Base-by-base conservation (phyloP, 768 basidiomycete genomes). In the Tulasnella sp. region DNA sequence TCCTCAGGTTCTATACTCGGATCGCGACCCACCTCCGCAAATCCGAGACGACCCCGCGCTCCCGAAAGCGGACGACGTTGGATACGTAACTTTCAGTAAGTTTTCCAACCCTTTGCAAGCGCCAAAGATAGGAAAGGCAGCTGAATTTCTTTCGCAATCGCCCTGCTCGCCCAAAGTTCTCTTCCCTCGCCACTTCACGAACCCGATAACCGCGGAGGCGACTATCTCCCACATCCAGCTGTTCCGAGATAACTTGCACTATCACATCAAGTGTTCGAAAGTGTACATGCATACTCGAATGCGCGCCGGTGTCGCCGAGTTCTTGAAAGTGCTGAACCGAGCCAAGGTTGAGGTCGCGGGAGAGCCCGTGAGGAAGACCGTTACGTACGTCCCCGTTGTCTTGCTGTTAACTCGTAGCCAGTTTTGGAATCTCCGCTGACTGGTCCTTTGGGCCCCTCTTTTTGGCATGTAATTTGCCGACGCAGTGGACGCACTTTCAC, bases 281-380 rank as follows among this genome's bases (percentile, higher is more conserved):
- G 97, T 96, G 0, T 98, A 99, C 82, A 96, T 99, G 94, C 96
- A 98, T 81, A 95, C 94, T 2, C 85, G 97, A 62, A 95, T 98
- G 94, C 85, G 97, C 74, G 85, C 90, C 76, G 88, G 97, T 11
- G 97, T 97, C 14, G 87, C 91, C 1, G 94, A 97, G 80, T 98
- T 99, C 84, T 91, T 94, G 81, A 94, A 94, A 80, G 89, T 99
- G 67, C 81, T 99, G 78, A 98, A 98, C 78, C 84, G 97, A 67
- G 95, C 97, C 8, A 98, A 98, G 86, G 90, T 92, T 32, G 97
- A 98, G 80, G 88, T 87, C 6, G 89, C 88, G 2, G 87, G 79
- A 47, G 77, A 86, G 3, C 85, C 84, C 1, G 95, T 95, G 78
- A 85, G 91, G 77, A 98, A 93, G 86, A 99, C 97, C 8, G 95